These are phyloP conservation scores for Cubamyces lactineus DNA, from an alignment of 768 basidiomycete species.

Conservation along the genomic window DNA sequence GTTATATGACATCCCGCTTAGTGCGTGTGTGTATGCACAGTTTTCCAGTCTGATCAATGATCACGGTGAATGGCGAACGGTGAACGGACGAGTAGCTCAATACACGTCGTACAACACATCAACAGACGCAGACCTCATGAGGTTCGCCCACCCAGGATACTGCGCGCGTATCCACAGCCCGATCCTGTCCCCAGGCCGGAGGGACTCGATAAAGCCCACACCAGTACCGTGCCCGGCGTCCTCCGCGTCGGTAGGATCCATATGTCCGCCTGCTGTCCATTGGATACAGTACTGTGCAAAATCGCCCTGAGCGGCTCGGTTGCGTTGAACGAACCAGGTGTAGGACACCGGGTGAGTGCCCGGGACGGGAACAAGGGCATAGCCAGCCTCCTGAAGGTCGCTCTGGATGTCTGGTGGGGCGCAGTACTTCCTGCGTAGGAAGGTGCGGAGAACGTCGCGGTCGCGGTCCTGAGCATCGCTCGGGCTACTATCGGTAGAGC, in stretches of 20 bases:
- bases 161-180: slow-evolving; percentile 12
- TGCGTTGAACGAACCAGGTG: slow-evolving; percentile 12
- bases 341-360: neutral
- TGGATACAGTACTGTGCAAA: slow-evolving; percentile 2
- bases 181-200: slow-evolving; percentile 8
- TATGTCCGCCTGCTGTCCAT: neutral
- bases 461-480: neutral
- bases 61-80: no score
- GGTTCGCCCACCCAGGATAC: neutral
- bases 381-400: neutral
- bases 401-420: neutral
- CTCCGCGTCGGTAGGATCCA: neutral
- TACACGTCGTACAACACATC: neutral
- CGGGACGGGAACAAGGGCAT: slow-evolving; percentile 2
- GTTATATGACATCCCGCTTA: neutral
- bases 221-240: neutral
- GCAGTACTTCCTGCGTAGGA: neutral
- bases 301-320: neutral
- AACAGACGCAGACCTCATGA: neutral
- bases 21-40: no score
- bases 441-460: neutral
- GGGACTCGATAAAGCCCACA: slow-evolving; percentile 4
- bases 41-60: no score
- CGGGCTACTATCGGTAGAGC: neutral
- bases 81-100: neutral